phyloP scores from a whole-genome alignment of 1,139 yeast species.

The Pneumocystis canis region DNA sequence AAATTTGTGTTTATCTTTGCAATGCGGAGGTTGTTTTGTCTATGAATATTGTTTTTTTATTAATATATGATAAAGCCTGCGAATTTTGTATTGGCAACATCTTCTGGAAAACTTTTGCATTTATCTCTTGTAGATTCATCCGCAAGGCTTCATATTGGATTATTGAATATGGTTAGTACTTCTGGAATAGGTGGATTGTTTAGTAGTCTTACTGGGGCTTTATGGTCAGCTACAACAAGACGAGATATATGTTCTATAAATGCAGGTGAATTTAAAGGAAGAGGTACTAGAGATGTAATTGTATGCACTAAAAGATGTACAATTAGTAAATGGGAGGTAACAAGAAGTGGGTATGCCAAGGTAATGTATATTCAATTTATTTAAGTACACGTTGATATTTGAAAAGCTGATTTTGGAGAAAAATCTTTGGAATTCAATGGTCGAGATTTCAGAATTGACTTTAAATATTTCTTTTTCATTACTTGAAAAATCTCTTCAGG shows the following conservation, averaged over 20 bases:
- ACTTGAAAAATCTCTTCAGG: conserved; percentile 28
- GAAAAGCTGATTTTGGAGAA: conserved; percentile 26
- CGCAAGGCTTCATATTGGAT: conserved; percentile 39
- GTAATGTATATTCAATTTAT: neutral
- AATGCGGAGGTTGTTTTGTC: conserved; percentile 22
- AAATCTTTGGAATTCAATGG: conserved; percentile 29
- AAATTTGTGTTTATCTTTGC: conserved; percentile 42
- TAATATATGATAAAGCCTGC: conserved; percentile 41
- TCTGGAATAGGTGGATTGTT: conserved; percentile 22
- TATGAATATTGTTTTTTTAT: neutral
- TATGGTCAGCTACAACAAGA: conserved; percentile 16
- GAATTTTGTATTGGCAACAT: conserved; percentile 59
- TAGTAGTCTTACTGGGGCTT: conserved; percentile 15
- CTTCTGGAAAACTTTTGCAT: conserved; percentile 51
- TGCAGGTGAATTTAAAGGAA: conserved; percentile 39
- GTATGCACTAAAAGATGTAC: conserved; percentile 32
- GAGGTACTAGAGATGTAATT: conserved; percentile 36
- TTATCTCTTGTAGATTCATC: conserved; percentile 51
- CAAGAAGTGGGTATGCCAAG: conserved; percentile 29
- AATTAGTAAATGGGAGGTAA: conserved; percentile 35
- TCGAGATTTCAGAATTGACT: conserved; percentile 18
- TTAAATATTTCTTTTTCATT: conserved; percentile 25
- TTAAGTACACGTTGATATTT: conserved; percentile 21
- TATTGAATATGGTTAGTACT: conserved; percentile 15
- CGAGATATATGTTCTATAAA: conserved; percentile 48